phyloP scores from a whole-genome alignment of 805 yeast species.

The Candida morakotiae region DNA sequence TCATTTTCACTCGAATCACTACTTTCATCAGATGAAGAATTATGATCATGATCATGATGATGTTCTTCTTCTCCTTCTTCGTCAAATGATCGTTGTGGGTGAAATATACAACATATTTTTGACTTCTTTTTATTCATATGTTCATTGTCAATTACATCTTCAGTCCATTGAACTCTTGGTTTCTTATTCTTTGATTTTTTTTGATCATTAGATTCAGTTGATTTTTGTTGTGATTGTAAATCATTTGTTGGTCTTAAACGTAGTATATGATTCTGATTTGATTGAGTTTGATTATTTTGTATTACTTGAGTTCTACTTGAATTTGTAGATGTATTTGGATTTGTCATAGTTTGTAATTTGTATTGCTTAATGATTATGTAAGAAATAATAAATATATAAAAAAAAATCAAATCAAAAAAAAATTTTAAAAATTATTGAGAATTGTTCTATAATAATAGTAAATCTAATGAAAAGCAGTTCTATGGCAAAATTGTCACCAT shows the following conservation, averaged over 20 bases:
- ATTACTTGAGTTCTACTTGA: background rate
- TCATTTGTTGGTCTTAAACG: conserved; percentile 4
- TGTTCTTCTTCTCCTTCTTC: conserved; percentile 8
- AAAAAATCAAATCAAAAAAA: no score
- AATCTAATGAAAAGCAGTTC: no score
- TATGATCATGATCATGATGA: conserved; percentile 34
- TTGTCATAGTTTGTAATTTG: background rate
- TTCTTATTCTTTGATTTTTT: conserved; percentile 20
- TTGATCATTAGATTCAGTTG: background rate
- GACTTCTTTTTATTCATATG: conserved; percentile 83
- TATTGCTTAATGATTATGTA: no score
- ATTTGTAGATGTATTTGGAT: background rate
- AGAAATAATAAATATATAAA: no score
- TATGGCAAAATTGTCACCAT: no score
- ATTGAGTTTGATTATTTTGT: no score
- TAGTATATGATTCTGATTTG: background rate
- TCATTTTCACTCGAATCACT: conserved; percentile 30
- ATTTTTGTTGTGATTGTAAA: background rate
- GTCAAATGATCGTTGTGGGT: conserved; percentile 45
- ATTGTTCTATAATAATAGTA: no score
- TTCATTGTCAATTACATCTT: conserved; percentile 87
- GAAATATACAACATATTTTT: conserved; percentile 84
- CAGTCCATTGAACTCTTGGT: conserved; percentile 75
- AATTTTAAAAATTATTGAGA: no score
- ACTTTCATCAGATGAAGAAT: conserved; percentile 39